Evolutionary conservation across 2,329 filamentous ascomycete species (phyloP).

Genomic region (Thielaviopsis cerberus): DNA sequence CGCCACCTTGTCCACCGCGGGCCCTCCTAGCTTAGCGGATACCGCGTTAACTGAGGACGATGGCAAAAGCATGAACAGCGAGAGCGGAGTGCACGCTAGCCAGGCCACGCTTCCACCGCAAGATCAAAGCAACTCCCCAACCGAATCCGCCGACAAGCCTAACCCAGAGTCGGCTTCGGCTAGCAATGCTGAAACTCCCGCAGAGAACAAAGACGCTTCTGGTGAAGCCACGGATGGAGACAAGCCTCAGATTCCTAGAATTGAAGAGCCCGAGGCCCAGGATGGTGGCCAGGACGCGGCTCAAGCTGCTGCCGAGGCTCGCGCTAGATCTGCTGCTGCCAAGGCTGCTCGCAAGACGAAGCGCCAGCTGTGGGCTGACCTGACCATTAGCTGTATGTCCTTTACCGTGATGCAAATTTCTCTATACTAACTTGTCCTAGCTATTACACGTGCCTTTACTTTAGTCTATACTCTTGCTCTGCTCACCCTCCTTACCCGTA

Average conservation of each 20-base stretch:
- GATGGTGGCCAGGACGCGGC: conserved; percentile 20
- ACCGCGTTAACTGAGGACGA: conserved; percentile 73
- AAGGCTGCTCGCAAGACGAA: conserved; percentile 49
- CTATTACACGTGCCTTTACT: conserved; percentile 78
- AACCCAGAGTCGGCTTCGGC: conserved; percentile 11
- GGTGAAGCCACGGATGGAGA: background rate
- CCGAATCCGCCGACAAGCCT: conserved; percentile 17
- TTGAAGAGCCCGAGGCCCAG: conserved; percentile 18
- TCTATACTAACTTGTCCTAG: conserved; percentile 25
- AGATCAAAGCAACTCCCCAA: conserved; percentile 13
- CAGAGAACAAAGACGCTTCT: background rate
- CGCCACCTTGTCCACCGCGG: conserved; percentile 33
- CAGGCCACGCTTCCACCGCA: conserved; percentile 42
- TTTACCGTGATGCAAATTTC: background rate
- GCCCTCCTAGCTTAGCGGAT: conserved; percentile 40
- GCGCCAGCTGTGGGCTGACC: conserved; percentile 87
- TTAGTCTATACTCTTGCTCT: conserved; percentile 80
- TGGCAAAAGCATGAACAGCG: conserved; percentile 57
- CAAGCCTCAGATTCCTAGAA: background rate
- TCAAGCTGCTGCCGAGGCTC: conserved; percentile 6
- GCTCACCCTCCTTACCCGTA: conserved; percentile 76
- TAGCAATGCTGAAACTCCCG: background rate
- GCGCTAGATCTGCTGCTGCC: conserved; percentile 12
- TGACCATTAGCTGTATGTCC: conserved; percentile 72
- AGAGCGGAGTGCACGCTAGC: conserved; percentile 68